phyloP scores from a whole-genome alignment of 805 yeast genomes.

The Komagataella mondaviorum region DNA sequence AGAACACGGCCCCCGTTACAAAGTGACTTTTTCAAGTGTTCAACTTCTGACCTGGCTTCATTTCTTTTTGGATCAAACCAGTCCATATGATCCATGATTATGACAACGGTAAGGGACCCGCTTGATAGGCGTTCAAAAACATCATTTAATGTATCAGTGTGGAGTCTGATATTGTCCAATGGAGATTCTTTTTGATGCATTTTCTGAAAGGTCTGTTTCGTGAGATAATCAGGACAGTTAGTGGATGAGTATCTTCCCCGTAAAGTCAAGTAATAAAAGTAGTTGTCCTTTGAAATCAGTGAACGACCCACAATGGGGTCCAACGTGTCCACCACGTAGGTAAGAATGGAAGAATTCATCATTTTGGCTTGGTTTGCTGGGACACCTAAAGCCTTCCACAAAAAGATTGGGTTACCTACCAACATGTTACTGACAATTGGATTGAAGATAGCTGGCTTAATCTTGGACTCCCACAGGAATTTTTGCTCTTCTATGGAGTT shows the following conservation, averaged over 20 bases:
- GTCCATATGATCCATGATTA: constrained; percentile 88
- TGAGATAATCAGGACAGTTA: constrained; percentile 71
- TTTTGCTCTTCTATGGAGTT: constrained; percentile 49
- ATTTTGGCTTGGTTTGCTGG: constrained; percentile 74
- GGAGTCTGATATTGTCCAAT: constrained; percentile 58
- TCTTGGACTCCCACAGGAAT: constrained; percentile 44
- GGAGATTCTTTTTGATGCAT: constrained; percentile 25
- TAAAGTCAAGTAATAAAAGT: constrained; percentile 62
- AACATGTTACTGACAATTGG: constrained; percentile 53
- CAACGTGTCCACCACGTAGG: constrained; percentile 64
- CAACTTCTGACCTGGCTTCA: constrained; percentile 56
- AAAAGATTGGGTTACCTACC: constrained; percentile 72
- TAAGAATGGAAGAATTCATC: constrained; percentile 61
- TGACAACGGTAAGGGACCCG: constrained; percentile 58
- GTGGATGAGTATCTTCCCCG: constrained; percentile 42
- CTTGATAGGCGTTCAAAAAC: constrained; percentile 54
- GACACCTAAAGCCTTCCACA: constrained; percentile 87
- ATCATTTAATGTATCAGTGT: constrained; percentile 68
- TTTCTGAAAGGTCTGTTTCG: constrained; percentile 31
- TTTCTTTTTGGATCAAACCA: constrained; percentile 63
- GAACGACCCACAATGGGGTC: constrained; percentile 62
- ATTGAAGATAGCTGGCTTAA: constrained; percentile 61
- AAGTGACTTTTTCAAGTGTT: constrained; percentile 48
- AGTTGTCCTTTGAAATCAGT: constrained; percentile 56
- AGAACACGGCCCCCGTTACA: constrained; percentile 60